Evolutionary conservation across 2,329 filamentous ascomycete genomes (phyloP).

Genomic region (Aureobasidium subglaciale): DNA sequence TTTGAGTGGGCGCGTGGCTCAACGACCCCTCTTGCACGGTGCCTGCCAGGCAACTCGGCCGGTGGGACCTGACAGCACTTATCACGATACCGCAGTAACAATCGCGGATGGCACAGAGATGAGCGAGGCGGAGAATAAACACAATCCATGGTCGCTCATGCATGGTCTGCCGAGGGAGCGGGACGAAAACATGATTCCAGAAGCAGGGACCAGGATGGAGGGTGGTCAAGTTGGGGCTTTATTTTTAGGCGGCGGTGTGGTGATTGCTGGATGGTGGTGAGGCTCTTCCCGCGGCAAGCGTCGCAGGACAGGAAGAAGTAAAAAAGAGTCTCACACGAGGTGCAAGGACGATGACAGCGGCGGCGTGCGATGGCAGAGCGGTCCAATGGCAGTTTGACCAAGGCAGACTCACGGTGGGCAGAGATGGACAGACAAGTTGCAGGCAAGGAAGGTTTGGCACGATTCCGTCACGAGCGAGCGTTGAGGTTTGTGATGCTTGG

Average conservation of each 20-base stretch:
- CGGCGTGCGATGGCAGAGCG: not conserved
- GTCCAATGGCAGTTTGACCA: not conserved
- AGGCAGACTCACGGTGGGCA: not conserved
- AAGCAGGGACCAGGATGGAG: constrained; percentile 12
- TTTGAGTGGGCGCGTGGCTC: constrained; percentile 10
- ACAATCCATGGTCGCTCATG: not conserved
- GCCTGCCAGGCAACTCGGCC: not conserved
- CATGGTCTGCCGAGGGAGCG: constrained; percentile 8
- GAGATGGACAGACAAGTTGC: too few species aligned
- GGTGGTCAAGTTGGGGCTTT: not conserved
- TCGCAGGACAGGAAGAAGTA: constrained; percentile 3
- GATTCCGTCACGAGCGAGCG: not conserved
- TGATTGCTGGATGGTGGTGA: not conserved
- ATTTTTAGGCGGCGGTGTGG: constrained; percentile 14
- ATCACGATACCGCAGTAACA: constrained; percentile 9
- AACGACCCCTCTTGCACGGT: constrained; percentile 3
- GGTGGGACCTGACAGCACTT: not conserved
- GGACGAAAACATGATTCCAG: constrained; percentile 12
- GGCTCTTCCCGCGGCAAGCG: constrained; percentile 1
- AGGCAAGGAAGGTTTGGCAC: not conserved
- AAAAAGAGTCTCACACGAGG: not conserved
- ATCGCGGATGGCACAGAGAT: constrained; percentile 11
- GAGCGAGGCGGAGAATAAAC: constrained; percentile 8
- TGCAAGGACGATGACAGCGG: not conserved
- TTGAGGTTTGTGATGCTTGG: constrained; percentile 12